Evolutionary conservation across 129 eudicot genomes (phyloP), one percentile per base, ranked within the genome.

Genomic region (Ambrosia artemisiifolia): DNA sequence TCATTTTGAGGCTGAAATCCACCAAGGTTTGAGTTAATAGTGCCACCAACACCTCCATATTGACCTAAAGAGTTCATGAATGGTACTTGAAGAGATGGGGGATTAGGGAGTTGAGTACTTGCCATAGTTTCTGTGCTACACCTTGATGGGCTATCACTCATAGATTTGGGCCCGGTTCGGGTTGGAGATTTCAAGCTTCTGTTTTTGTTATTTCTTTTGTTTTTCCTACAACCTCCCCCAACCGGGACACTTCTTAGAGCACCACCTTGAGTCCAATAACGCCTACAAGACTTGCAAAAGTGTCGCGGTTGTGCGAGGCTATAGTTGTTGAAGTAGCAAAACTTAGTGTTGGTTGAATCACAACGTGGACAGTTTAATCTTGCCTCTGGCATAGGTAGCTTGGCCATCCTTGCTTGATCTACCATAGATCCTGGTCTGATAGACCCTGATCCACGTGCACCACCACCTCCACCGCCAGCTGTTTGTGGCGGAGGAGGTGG

Each of bases 281-380:
- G 81, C 11, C 93, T 83, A 20, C 93, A 87, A 1, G 89, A 71
- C 87, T 87, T 87, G 81, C 93, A 87, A 73, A 87, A 87, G 87
- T 87, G 89, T 4, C 93, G 77, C 2, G 93, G 93, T 62, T 87
- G 93, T 4, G 85, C 16, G 33, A 87, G 93, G 80, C 82, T 87
- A 65, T 87, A 87, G 87, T 87, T 87, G 79, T 87, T 87, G 82
- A 66, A 87, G 87, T 87, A 87, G 75, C 93, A 87, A 65, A 87
- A 87, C 84, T 87, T 87, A 3, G 93, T 87, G 64, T 87, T 85
- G 59, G 93, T 84, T 5, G 93, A 87, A 57, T 87, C 80, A 12
- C 93, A 87, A 9, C 93, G 83, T 3, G 93, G 93, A 61, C 93
- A 87, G 51, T 84, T 87, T 57, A 84, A 68, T 43, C 89, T 87